Evolutionary conservation across 106 monocot species (phyloP), one percentile per base, ranked within the genome.

Genomic region (Dendrobium huoshanense): DNA sequence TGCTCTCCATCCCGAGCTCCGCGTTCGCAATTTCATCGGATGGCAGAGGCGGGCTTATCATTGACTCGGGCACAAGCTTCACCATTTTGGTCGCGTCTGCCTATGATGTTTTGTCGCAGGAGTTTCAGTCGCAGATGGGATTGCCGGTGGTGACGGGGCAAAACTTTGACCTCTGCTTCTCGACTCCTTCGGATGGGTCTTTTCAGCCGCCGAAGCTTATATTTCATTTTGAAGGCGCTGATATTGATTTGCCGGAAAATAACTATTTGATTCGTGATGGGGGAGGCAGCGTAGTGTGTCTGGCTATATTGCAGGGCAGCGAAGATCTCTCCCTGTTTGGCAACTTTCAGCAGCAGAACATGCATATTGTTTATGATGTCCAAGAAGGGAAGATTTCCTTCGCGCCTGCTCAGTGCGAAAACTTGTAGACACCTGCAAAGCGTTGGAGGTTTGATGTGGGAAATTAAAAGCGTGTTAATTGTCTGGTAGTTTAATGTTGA

Each of bases 311-410:
- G 9, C 77, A 90, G 43, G 85, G 91, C n/a, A 41, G 77, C 20
- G 47, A 79, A 9, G 77, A 81, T n/a, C 78, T 94, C 42, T 92
- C 94, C 49, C 90, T 94, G 81, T 88, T 94, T 85, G 94, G 94
- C 1, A 94, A 92, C 82, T 91, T 94, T 78, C 94, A 94, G 87
- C 94, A 92, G 88, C 94, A 94, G 79, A 91, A 91, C 67, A 94
- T 86, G 33, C 91, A 91, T 17, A 91, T 94, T 81, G 81, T 44
- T 51, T 89, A 90, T 83, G 94, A 94, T 55, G 51, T 51, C 51
- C 51, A 51, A 51, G 13, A 13, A 3, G 13, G 13, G 15, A 51
- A 10, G 15, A 11, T 51, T 13, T 51, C 10, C 51, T 51, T 51
- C 51, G 51, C 51, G 7, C 48, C 51, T 51, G 51, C 51, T 51